phyloP scores from a whole-genome alignment of 1,139 yeast species.

The Diutina neorugosa region DNA sequence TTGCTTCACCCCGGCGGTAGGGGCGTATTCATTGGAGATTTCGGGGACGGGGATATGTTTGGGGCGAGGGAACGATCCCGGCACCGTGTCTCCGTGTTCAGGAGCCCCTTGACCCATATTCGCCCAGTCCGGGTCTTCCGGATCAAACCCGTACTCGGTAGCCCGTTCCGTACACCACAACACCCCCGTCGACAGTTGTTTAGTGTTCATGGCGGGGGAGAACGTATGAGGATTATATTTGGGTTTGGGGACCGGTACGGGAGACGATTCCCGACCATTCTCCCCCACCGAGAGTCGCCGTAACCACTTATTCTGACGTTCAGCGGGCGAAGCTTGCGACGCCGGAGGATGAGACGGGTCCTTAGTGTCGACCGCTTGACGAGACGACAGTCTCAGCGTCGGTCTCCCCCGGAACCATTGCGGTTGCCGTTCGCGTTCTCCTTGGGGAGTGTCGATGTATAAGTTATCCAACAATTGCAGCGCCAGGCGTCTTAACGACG shows the following conservation, averaged over 20 bases:
- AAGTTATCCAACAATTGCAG: conserved; percentile 24
- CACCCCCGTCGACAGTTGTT: conserved; percentile 57
- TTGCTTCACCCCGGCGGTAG: conserved; percentile 50
- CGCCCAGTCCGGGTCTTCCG: conserved; percentile 43
- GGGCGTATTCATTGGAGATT: conserved; percentile 47
- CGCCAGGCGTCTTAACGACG: conserved; percentile 27
- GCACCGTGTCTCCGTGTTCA: conserved; percentile 50
- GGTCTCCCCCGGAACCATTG: background rate
- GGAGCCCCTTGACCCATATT: conserved; percentile 66
- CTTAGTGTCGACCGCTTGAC: background rate
- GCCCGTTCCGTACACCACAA: conserved; percentile 64
- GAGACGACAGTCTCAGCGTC: background rate
- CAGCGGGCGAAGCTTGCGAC: background rate
- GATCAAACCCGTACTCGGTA: conserved; percentile 42
- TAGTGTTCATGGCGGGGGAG: conserved; percentile 51
- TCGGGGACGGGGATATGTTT: conserved; percentile 38
- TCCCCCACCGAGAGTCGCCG: conserved; percentile 21
- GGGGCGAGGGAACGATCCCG: conserved; percentile 53
- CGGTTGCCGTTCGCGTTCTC: conserved; percentile 5
- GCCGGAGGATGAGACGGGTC: conserved; percentile 6
- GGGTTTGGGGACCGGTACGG: conserved; percentile 43
- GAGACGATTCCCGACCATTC: conserved; percentile 30
- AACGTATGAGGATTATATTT: conserved; percentile 31
- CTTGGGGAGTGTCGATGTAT: conserved; percentile 6
- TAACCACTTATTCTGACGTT: conserved; percentile 13